phyloP scores from a whole-genome alignment of 306 rosid genomes.

The Coriaria nepalensis region DNA sequence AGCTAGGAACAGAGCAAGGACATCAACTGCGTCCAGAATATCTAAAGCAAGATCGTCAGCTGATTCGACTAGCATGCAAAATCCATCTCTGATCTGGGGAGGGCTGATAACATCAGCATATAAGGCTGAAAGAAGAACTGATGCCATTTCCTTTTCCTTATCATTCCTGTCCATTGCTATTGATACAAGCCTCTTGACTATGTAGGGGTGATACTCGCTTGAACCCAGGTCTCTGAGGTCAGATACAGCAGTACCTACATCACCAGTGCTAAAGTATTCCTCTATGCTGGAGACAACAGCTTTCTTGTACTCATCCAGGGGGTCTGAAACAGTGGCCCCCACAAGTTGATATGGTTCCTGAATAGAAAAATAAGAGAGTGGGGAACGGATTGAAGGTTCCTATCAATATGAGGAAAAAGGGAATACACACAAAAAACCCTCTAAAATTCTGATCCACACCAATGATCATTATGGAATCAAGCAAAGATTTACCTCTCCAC shows the following conservation, averaged over 20 bases:
- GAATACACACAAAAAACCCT: background rate
- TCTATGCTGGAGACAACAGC: constrained; percentile 68
- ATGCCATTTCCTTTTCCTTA: constrained; percentile 98
- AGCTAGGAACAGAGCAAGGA: constrained; percentile 85
- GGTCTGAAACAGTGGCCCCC: constrained; percentile 64
- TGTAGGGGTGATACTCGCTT: constrained; percentile 77
- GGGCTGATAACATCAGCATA: constrained; percentile 94
- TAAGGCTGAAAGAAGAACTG: constrained; percentile 83
- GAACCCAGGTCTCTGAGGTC: constrained; percentile 88
- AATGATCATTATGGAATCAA: background rate
- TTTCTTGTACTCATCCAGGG: constrained; percentile 88
- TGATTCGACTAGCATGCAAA: constrained; percentile 84
- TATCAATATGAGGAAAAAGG: background rate
- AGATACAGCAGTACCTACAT: constrained; percentile 73
- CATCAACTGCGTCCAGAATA: constrained; percentile 83
- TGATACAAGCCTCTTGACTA: constrained; percentile 83
- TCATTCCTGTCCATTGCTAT: constrained; percentile 97
- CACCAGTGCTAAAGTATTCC: constrained; percentile 82
- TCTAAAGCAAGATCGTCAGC: constrained; percentile 96
- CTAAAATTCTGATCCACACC: no score
- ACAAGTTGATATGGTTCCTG: constrained; percentile 97
- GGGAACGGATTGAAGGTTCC: background rate
- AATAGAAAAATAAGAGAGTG: background rate
- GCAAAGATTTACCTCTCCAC: constrained; percentile 39
- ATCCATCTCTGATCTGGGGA: constrained; percentile 81